phyloP scores from a whole-genome alignment of 192 early-diverging fungal species.

The Coemansia javaensis region DNA sequence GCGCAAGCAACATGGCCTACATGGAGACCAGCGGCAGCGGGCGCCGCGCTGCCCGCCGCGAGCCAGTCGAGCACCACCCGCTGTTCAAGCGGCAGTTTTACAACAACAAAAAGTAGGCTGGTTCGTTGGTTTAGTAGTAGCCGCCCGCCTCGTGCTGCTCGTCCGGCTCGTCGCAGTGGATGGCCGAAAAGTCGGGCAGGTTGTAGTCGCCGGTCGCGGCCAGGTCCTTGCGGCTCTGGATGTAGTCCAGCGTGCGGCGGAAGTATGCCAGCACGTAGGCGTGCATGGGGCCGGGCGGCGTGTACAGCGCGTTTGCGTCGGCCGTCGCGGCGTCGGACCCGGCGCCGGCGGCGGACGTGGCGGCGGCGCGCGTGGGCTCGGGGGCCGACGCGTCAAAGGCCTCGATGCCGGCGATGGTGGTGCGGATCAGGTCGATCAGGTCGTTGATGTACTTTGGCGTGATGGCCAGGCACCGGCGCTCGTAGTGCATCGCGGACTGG shows the following conservation, averaged over 20 bases:
- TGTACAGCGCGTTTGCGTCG: constrained; percentile 60
- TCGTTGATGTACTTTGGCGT: constrained; percentile 91
- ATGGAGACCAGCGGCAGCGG: constrained; percentile 58
- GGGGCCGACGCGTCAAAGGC: constrained; percentile 58
- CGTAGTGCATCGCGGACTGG: constrained; percentile 92
- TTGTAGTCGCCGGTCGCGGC: constrained; percentile 35
- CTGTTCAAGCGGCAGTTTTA: constrained; percentile 62
- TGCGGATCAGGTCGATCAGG: constrained; percentile 91
- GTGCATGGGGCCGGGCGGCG: constrained; percentile 57
- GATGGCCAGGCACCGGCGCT: constrained; percentile 85
- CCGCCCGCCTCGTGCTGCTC: constrained; percentile 4
- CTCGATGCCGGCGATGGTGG: constrained; percentile 63
- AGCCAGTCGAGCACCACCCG: constrained; percentile 56
- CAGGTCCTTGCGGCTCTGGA: constrained; percentile 51
- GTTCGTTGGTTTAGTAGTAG: constrained; percentile 1
- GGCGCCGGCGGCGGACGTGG: too few relatives aligned
- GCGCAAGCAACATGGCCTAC: constrained; percentile 93
- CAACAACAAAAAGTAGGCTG: neutral
- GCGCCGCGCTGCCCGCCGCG: constrained; percentile 33
- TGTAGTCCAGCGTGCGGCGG: constrained; percentile 61
- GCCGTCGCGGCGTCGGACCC: constrained; percentile 28
- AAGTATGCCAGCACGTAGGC: constrained; percentile 70
- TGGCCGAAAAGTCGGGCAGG: constrained; percentile 47
- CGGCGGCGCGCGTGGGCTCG: constrained; percentile 49
- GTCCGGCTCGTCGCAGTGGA: constrained; percentile 34